Percentiles rank a stretch among this genome's conserved stretches.
phyloP scores from a whole-genome alignment of 2,329 filamentous ascomycete species.

The Penicillium sp. region DNA sequence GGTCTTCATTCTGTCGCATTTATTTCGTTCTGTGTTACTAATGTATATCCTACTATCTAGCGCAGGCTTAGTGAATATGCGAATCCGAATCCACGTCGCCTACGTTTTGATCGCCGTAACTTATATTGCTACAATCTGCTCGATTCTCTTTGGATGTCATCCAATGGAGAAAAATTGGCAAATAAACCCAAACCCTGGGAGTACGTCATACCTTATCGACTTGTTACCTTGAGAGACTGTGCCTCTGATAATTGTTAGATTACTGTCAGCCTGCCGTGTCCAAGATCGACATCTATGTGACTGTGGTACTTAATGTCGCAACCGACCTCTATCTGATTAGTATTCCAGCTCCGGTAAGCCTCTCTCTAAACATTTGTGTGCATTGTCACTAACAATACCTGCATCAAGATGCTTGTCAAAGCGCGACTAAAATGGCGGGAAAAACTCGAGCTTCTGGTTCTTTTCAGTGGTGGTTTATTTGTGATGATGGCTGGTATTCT shows the following conservation, averaged over 20 bases:
- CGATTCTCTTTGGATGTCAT: constrained; percentile 54
- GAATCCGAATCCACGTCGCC: constrained; percentile 51
- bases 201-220: constrained; percentile 36
- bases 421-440: constrained; percentile 51
- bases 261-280: constrained; percentile 54
- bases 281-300: constrained; percentile 53
- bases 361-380: no score
- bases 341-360: constrained; percentile 55
- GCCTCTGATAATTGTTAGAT: constrained; percentile 30
- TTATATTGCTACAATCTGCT: constrained; percentile 52
- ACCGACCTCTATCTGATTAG: constrained; percentile 62
- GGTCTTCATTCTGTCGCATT: not conserved
- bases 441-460: constrained; percentile 54
- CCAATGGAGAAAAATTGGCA: constrained; percentile 60
- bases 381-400: not conserved
- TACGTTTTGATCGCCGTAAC: constrained; percentile 52
- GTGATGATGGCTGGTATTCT: constrained; percentile 57
- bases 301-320: constrained; percentile 52
- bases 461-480: constrained; percentile 59
- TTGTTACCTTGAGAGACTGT: not conserved
- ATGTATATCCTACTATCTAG: constrained; percentile 28
- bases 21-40: not conserved
- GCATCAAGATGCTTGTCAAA: constrained; percentile 52
- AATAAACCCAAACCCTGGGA: constrained; percentile 58
- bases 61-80: constrained; percentile 42